Percentiles rank a stretch among this genome's conserved stretches.
Evolutionary conservation across 2,329 filamentous ascomycete genomes (phyloP).

Genomic region (Paraconiothyrium sp.): DNA sequence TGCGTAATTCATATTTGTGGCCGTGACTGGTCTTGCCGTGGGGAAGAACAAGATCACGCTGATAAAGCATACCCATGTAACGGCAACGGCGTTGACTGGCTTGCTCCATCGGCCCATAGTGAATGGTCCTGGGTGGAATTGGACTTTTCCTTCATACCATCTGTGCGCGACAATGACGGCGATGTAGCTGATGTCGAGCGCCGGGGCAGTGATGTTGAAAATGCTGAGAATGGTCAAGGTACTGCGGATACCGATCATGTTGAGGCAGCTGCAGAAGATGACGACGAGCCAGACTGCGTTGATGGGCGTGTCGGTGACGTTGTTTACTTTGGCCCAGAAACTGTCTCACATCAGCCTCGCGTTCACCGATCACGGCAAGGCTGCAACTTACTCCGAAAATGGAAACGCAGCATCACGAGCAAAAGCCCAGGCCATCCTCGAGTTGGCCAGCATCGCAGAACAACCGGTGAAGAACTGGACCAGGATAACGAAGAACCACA

Average conservation of each 20-base stretch:
- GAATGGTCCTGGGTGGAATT: conserved; percentile 67
- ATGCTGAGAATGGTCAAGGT: conserved; percentile 61
- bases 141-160: conserved; percentile 61
- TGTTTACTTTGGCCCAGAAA: conserved; percentile 63
- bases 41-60: conserved; percentile 67
- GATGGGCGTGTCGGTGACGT: conserved; percentile 65
- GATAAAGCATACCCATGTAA: conserved; percentile 71
- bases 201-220: conserved; percentile 59
- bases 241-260: conserved; percentile 62
- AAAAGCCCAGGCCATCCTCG: conserved; percentile 70
- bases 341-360: conserved; percentile 46
- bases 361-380: conserved; percentile 14
- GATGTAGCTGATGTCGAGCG: conserved; percentile 64
- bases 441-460: conserved; percentile 71
- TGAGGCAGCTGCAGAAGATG: conserved; percentile 62
- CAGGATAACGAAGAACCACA: conserved; percentile 70
- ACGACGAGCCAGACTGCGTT: conserved; percentile 73
- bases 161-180: conserved; percentile 68
- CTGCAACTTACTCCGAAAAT: conserved; percentile 61
- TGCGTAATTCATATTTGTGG: conserved; percentile 60
- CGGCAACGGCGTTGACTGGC: conserved; percentile 64
- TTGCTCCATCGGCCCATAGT: conserved; percentile 65
- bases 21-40: conserved; percentile 53
- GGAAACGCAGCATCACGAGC: conserved; percentile 68
- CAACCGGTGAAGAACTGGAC: conserved; percentile 73